phyloP scores from a whole-genome alignment of 768 basidiomycete genomes.

The Gloeopeniophorella convolvens region DNA sequence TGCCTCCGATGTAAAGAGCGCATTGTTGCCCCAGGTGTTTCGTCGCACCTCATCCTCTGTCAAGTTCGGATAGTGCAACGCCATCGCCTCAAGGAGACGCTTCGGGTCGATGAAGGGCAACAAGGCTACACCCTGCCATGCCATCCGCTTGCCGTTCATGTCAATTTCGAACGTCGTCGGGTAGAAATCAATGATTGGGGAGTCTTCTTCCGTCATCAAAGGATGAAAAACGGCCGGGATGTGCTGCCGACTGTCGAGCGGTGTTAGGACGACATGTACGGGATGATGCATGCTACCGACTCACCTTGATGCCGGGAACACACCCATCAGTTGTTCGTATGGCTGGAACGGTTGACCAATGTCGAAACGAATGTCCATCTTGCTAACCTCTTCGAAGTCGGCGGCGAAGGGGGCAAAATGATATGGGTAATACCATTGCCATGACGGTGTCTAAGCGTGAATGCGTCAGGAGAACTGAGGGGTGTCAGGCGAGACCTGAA shows the following conservation, averaged over 20 bases:
- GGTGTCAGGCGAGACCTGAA: slow-evolving; percentile 6
- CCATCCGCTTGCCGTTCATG: slow-evolving; percentile 99
- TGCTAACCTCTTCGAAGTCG: slow-evolving; percentile 77
- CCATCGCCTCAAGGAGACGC: slow-evolving; percentile 82
- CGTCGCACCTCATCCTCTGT: slow-evolving; percentile 76
- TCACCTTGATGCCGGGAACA: slow-evolving; percentile 91
- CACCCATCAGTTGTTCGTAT: slow-evolving; percentile 96
- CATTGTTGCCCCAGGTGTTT: slow-evolving; percentile 80
- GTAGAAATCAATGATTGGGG: slow-evolving; percentile 96
- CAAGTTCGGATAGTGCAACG: slow-evolving; percentile 52
- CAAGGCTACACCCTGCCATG: slow-evolving; percentile 97
- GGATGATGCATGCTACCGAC: slow-evolving; percentile 18
- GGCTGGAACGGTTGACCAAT: slow-evolving; percentile 89
- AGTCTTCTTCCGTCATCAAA: slow-evolving; percentile 81
- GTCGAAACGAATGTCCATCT: slow-evolving; percentile 75
- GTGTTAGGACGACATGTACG: not conserved
- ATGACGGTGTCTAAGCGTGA: slow-evolving; percentile 66
- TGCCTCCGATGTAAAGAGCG: slow-evolving; percentile 77
- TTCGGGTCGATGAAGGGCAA: slow-evolving; percentile 91
- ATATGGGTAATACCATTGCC: slow-evolving; percentile 99
- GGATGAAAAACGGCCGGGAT: slow-evolving; percentile 81
- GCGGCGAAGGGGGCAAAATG: slow-evolving; percentile 98
- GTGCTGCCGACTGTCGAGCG: slow-evolving; percentile 64
- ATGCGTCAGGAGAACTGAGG: slow-evolving; percentile 16
- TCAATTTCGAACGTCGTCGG: slow-evolving; percentile 89